Base-by-base conservation (phyloP, 1,284 basidiomycete species). In the Rhodotorula sp. region DNA sequence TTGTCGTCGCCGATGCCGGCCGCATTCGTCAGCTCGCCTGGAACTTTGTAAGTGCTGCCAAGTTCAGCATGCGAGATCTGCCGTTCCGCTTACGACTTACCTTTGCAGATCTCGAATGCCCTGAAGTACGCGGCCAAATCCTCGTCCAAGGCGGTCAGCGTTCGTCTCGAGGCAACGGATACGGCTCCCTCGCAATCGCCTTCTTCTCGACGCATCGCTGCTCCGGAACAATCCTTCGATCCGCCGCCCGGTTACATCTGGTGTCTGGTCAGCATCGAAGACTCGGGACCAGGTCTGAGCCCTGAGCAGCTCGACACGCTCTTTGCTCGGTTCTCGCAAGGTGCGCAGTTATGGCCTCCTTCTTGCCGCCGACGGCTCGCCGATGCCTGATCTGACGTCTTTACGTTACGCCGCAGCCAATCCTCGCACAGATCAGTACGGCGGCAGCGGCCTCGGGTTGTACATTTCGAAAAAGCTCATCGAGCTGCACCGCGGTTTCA, bases 281-380 rank as follows among this genome's bases (percentile, higher is more conserved):
- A 78, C 60, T 64, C 62, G 1, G 77, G 77, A 49, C 68, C 70
- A 29, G 77, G 77, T 6, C 66, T 78, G n/a, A 76, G 62, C 18
- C 15, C 49, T 0, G 77, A 73, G 46, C 73, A 78, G 61, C 73
- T 73, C 48, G 58, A 71, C 23, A 29, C 62, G 20, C 68, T 78
- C 6, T 78, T 76, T 48, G 52, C 57, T 57, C 69, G 77, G 23
- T 78, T 73, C 65, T 23, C 66, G 15, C 76, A 78, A 65, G 29
- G 29, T 29, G 29, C 29, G 29, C 29, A 29, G 29, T 3, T 3
- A 29, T 29, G 3, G 29, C 29, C 29, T 29, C 29, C 29, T 29
- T 29, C 29, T 29, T 29, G 3, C 29, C 29, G 29, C 29, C 29
- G 29, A 29, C 29, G 29, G 29, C 29, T 29, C 29, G 29, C 29